Evolutionary conservation across 2,329 filamentous ascomycete species (phyloP).

Genomic region (Stemphylium vesicarium): DNA sequence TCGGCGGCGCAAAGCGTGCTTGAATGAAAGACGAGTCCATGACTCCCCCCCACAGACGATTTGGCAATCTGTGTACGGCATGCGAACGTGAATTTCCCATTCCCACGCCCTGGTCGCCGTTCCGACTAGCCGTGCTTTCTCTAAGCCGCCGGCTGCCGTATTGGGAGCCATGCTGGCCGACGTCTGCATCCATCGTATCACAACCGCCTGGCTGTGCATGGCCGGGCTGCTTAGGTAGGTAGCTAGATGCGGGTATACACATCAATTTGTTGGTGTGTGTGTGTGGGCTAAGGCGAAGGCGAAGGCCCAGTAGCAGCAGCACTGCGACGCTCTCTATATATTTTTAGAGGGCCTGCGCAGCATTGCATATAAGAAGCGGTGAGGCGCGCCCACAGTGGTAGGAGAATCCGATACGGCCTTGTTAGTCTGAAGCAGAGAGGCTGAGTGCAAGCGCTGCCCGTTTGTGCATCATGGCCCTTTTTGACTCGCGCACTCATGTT

Average conservation of each 20-base stretch:
- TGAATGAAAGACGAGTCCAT: slow-evolving; percentile 25
- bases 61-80: slow-evolving; percentile 33
- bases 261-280: slow-evolving; percentile 17
- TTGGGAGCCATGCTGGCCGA: slow-evolving; percentile 16
- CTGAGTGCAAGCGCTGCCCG: slow-evolving; percentile 14
- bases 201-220: slow-evolving; percentile 13
- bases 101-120: slow-evolving; percentile 37
- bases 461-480: slow-evolving; percentile 9
- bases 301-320: slow-evolving; percentile 1
- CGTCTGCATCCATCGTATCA: neutral
- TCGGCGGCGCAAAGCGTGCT: slow-evolving; percentile 22
- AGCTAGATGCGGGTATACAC: slow-evolving; percentile 21
- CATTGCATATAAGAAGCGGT: slow-evolving; percentile 39
- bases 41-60: slow-evolving; percentile 21
- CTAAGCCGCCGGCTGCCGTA: slow-evolving; percentile 18
- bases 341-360: slow-evolving; percentile 32
- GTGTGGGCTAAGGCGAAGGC: too few relatives aligned
- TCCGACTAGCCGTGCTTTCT: slow-evolving; percentile 32
- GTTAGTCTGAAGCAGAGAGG: neutral
- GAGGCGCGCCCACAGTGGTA: slow-evolving; percentile 31
- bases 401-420: slow-evolving; percentile 8
- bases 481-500: neutral
- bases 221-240: slow-evolving; percentile 26
- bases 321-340: slow-evolving; percentile 16
- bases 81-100: slow-evolving; percentile 30